Evolutionary conservation across 2,329 filamentous ascomycete species (phyloP).

Genomic region (Daldinia eschscholtzii): DNA sequence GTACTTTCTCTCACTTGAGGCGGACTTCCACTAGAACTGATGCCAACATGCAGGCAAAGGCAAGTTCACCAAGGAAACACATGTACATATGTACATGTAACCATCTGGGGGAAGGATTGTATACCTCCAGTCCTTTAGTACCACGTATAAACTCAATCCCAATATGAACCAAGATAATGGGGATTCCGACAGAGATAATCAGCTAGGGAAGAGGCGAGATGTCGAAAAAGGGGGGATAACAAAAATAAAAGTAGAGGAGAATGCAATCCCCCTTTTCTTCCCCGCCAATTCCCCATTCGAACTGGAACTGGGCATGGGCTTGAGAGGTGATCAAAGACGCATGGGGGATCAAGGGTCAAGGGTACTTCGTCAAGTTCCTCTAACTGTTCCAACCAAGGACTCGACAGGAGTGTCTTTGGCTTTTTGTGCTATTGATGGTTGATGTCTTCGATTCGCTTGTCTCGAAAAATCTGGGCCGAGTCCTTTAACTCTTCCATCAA

Average conservation of each 20-base stretch:
- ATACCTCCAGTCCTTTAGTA: neutral
- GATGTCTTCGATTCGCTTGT: slow-evolving; percentile 8
- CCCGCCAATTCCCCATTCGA: slow-evolving; percentile 12
- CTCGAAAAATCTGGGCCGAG: slow-evolving; percentile 2
- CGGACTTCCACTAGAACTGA: slow-evolving; percentile 12
- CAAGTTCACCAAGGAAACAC: slow-evolving; percentile 5
- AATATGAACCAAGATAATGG: neutral
- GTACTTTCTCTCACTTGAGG: slow-evolving; percentile 21
- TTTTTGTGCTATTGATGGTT: neutral
- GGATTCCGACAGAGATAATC: neutral
- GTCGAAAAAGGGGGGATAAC: neutral
- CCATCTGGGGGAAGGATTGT: neutral
- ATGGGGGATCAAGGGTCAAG: slow-evolving; percentile 17
- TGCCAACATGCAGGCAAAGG: slow-evolving; percentile 4
- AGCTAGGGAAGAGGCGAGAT: neutral
- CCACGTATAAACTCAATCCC: neutral
- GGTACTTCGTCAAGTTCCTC: slow-evolving; percentile 11
- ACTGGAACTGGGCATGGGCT: slow-evolving; percentile 20
- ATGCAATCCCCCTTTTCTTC: neutral
- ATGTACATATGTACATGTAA: slow-evolving; percentile 10
- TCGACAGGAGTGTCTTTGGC: neutral
- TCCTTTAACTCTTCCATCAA: neutral
- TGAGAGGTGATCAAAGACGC: slow-evolving; percentile 5
- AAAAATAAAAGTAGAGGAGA: neutral
- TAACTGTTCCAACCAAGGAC: neutral